Base-by-base conservation (phyloP, 768 basidiomycete species). In the Tricholoma furcatifolium region DNA sequence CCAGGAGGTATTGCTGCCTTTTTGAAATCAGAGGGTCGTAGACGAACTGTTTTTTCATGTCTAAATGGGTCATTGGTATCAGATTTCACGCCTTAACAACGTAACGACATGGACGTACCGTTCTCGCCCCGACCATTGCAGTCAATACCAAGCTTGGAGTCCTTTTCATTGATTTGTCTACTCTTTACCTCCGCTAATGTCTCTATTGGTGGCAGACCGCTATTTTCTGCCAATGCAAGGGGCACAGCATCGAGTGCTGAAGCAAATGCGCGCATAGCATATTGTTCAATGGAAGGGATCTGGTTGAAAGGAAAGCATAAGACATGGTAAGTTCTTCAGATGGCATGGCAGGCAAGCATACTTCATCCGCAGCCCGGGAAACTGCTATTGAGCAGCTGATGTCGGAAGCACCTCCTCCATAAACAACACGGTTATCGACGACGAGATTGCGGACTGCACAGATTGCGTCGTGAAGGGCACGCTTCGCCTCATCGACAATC, bases 401-500 rank as follows among this genome's bases (percentile, higher is more conserved):
- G 68, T 99, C 97, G 3, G 97, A 95, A 4, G 97, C 93, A 51
- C 97, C 97, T 49, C 97, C 97, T 58, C 97, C 97, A 65, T 98
- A 99, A 0, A 99, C 97, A 43, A 99, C 93, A 34, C 96, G 85
- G 72, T 96, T 92, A 68, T 99, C 95, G 30, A 89, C 85, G 39
- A 98, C 85, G 45, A 99, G 79, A 65, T 98, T 98, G 53, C 97
- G 89, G 43, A 98, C 96, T 27, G 88, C 96, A 62, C 97, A 99
- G 60, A 98, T 86, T 14, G 97, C 94, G 69, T 99, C 97, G 68
- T 99, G 97, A 31, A 99, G 78, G 4, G 97, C 93, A 27, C 97
- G 91, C 68, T 98, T 98, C 53, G 94, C 96, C 70, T 99, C 97
- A 64, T 99, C 97, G 55, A 99, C 93, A 62, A 99, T 98, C 96